Conservation (phyloP, 331 rosid species). For the Acacia pycnantha region DNA sequence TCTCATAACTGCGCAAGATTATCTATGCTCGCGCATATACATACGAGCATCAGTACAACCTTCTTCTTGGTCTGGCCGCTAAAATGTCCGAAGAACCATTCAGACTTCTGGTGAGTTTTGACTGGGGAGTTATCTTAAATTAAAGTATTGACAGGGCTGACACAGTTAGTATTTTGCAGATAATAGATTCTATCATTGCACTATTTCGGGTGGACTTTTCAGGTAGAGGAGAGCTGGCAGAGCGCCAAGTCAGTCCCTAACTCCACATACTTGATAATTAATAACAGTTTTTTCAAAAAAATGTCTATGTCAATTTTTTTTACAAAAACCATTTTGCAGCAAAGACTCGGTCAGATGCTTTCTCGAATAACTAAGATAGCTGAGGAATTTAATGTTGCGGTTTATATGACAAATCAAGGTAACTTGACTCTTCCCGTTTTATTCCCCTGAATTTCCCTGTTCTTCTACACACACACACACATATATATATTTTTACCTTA, state of each 20-base stretch:
- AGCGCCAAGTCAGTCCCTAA: slow-evolving; percentile 72
- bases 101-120: slow-evolving; percentile 79
- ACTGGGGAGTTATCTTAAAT: background rate
- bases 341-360: slow-evolving; percentile 94
- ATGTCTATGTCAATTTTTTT: background rate
- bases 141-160: slow-evolving; percentile 24
- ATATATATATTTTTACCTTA: background rate
- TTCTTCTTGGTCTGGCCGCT: slow-evolving; percentile 93
- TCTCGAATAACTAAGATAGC: slow-evolving; percentile 89
- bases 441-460: background rate
- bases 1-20: slow-evolving; percentile 53
- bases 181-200: slow-evolving; percentile 89
- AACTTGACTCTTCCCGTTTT: slow-evolving; percentile 11
- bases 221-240: slow-evolving; percentile 98
- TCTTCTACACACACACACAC: no score
- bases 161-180: slow-evolving; percentile 47
- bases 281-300: background rate
- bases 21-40: slow-evolving; percentile 98
- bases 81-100: slow-evolving; percentile 98
- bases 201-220: slow-evolving; percentile 91
- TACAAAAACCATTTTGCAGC: slow-evolving; percentile 55
- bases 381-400: slow-evolving; percentile 91
- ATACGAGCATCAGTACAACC: slow-evolving; percentile 92
- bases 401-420: slow-evolving; percentile 98
- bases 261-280: slow-evolving; percentile 16